phyloP scores from a whole-genome alignment of 1,139 yeast species.

The Candida anutae region DNA sequence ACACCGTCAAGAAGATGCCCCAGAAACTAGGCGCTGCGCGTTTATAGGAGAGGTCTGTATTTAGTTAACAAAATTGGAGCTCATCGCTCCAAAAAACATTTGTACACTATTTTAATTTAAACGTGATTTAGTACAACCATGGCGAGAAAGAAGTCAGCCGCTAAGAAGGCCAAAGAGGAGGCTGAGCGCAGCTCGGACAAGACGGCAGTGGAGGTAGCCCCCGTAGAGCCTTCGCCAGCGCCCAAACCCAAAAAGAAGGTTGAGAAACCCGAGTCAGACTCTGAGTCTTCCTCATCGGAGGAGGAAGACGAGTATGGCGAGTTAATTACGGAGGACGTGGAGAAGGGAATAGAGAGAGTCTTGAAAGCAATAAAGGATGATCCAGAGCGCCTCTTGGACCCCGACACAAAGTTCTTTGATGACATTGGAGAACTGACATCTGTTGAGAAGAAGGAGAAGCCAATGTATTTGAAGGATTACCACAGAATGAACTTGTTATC shows the following conservation, averaged over 20 bases:
- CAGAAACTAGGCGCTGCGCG: slow-evolving; percentile 1
- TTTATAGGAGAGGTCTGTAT: not conserved
- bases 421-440: slow-evolving; percentile 37
- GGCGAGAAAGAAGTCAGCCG: slow-evolving; percentile 91
- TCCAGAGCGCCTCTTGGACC: slow-evolving; percentile 59
- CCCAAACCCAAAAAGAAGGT: slow-evolving; percentile 3
- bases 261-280: slow-evolving; percentile 4
- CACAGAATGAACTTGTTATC: slow-evolving; percentile 74
- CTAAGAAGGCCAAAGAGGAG: slow-evolving; percentile 64
- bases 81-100: too few relatives aligned
- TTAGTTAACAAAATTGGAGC: too few relatives aligned
- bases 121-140: slow-evolving; percentile 20
- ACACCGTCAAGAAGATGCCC: slow-evolving; percentile 16
- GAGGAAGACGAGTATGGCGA: slow-evolving; percentile 94
- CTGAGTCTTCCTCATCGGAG: slow-evolving; percentile 36
- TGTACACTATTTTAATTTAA: slow-evolving; percentile 7
- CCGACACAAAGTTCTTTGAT: slow-evolving; percentile 61
- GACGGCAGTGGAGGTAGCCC: slow-evolving; percentile 10
- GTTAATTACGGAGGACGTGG: slow-evolving; percentile 78
- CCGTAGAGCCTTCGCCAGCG: slow-evolving; percentile 8
- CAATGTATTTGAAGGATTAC: slow-evolving; percentile 84
- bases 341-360: slow-evolving; percentile 68
- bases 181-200: slow-evolving; percentile 10
- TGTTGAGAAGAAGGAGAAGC: slow-evolving; percentile 42
- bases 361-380: slow-evolving; percentile 60